Percentiles rank a stretch among this genome's conserved stretches.
These are phyloP conservation scores for Sisymbrium altissimum DNA, from an alignment of 345 rosid species.

Conservation along the genomic window DNA sequence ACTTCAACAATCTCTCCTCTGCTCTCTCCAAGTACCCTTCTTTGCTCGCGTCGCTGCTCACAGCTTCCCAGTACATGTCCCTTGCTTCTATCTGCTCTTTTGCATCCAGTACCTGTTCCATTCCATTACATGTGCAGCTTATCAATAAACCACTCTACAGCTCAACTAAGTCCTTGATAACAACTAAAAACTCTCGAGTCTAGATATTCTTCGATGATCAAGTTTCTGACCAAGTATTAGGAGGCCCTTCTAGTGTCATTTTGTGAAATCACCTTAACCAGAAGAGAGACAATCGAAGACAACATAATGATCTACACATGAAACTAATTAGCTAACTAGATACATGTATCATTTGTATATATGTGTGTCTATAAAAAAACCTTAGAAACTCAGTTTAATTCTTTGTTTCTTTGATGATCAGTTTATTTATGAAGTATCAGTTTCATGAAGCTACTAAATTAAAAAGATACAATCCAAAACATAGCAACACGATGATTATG, in stretches of 20 bases:
- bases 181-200: background rate
- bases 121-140: conserved; percentile 1
- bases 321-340: background rate
- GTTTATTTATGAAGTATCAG: background rate
- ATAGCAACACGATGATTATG: background rate
- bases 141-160: background rate
- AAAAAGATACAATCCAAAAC: background rate
- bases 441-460: background rate
- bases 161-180: background rate
- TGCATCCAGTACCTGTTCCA: conserved; percentile 45
- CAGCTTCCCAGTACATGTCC: conserved; percentile 77
- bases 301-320: background rate
- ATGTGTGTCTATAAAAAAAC: background rate
- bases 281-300: background rate
- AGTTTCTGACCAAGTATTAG: background rate
- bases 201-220: background rate
- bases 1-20: conserved; percentile 45
- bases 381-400: background rate
- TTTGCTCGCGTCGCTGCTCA: conserved; percentile 47
- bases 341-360: background rate
- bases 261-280: background rate
- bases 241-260: background rate
- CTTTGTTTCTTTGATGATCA: background rate
- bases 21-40: conserved; percentile 43
- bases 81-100: conserved; percentile 58